These are phyloP conservation scores for Sonneratia caseolaris DNA, from an alignment of 345 rosid species.

Conservation along the genomic window DNA sequence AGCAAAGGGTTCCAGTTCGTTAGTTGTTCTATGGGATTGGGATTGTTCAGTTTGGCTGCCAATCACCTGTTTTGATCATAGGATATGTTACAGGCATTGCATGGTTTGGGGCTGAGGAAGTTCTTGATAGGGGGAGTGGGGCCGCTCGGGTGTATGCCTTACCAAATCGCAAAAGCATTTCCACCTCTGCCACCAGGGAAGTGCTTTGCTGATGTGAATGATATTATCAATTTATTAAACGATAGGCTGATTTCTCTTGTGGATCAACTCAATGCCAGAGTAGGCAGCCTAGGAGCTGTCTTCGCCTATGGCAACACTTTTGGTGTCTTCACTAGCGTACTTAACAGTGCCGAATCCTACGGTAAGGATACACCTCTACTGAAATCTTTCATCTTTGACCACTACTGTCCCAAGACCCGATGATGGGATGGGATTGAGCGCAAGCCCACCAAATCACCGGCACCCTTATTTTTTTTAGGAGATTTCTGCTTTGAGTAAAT, in stretches of 20 bases:
- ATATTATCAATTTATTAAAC: conserved; percentile 39
- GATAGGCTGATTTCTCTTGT: conserved; percentile 31
- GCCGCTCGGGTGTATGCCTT: conserved; percentile 59
- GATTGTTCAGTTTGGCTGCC: too few relatives aligned
- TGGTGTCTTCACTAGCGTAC: conserved; percentile 29
- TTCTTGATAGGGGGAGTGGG: conserved; percentile 51
- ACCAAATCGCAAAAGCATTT: conserved; percentile 34
- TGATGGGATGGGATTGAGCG: too few relatives aligned
- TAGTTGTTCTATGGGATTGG: too few relatives aligned
- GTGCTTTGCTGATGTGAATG: conserved; percentile 33
- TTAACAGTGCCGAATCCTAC: conserved; percentile 24
- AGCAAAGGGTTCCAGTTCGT: too few relatives aligned
- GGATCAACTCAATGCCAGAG: conserved; percentile 28
- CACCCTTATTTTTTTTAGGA: too few relatives aligned
- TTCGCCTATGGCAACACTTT: conserved; percentile 49
- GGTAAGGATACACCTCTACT: conserved; percentile 14
- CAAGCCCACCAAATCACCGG: too few relatives aligned
- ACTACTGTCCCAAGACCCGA: too few relatives aligned
- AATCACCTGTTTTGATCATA: background rate
- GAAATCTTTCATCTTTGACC: background rate
- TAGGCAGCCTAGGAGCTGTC: conserved; percentile 12
- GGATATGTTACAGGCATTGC: conserved; percentile 22
- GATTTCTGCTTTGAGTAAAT: too few relatives aligned
- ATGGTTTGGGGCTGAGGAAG: conserved; percentile 53
- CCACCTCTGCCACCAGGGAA: conserved; percentile 28